Percentiles rank a stretch among this genome's conserved stretches.
These are phyloP conservation scores for Apodospora peruviana DNA, from an alignment of 495 filamentous ascomycete genomes.

Conservation along the genomic window DNA sequence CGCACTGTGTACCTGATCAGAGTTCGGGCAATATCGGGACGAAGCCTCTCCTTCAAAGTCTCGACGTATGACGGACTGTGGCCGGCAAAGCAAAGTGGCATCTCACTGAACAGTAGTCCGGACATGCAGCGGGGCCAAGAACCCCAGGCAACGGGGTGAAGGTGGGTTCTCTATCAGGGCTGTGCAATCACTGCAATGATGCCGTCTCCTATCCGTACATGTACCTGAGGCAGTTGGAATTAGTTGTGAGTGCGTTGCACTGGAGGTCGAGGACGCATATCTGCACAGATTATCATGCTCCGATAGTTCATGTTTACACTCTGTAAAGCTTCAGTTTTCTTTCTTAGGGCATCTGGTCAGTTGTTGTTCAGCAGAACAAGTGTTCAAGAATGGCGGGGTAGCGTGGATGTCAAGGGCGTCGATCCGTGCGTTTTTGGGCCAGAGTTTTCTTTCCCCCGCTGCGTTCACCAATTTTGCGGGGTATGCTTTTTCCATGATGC, in stretches of 20 bases:
- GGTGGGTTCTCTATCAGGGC: too few relatives aligned
- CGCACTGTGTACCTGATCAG: background rate
- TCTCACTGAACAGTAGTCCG: too few relatives aligned
- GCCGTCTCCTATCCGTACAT: too few relatives aligned
- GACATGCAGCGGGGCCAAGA: background rate
- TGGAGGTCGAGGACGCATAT: too few relatives aligned
- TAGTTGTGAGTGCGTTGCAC: too few relatives aligned
- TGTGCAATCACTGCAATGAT: too few relatives aligned
- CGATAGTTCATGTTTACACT: background rate
- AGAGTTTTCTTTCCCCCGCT: background rate
- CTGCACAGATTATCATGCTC: too few relatives aligned
- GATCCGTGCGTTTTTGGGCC: conserved; percentile 1
- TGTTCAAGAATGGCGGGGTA: background rate
- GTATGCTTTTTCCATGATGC: conserved; percentile 9
- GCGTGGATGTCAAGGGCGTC: background rate
- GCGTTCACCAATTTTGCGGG: conserved; percentile 12
- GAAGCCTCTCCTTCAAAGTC: conserved; percentile 1
- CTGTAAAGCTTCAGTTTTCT: background rate
- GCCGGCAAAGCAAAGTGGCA: conserved; percentile 16
- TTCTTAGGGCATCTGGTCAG: background rate
- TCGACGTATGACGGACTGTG: conserved; percentile 21
- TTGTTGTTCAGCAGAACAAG: background rate
- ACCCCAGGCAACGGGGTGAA: too few relatives aligned
- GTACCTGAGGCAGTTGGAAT: background rate
- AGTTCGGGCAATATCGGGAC: conserved; percentile 24